Percentiles rank a stretch among this genome's conserved stretches.
These are phyloP conservation scores for Curvularia sp. DNA, from an alignment of 2,329 filamentous ascomycete genomes.

Conservation along the genomic window DNA sequence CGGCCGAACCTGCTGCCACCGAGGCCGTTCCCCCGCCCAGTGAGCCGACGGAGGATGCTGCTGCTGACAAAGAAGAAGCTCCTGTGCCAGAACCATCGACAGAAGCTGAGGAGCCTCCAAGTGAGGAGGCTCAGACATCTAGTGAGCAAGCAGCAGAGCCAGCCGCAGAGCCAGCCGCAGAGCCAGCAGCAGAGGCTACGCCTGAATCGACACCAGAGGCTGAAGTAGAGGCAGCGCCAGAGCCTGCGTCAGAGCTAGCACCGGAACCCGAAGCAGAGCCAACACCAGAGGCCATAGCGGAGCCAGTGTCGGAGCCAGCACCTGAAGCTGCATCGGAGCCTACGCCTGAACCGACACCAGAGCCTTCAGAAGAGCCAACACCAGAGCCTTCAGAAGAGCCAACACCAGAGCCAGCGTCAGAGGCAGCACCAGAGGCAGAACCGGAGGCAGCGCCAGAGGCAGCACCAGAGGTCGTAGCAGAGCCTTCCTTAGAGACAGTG, in stretches of 20 bases:
- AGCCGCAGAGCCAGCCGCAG: too few species aligned
- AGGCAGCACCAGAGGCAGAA: neutral
- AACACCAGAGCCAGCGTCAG: neutral
- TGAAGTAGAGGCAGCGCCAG: neutral
- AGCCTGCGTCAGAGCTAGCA: neutral
- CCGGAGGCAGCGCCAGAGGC: neutral
- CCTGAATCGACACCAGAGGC: neutral
- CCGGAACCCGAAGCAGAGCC: neutral
- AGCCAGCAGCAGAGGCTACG: neutral
- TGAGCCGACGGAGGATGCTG: constrained; percentile 5
- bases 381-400: neutral
- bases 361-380: neutral
- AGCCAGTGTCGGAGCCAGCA: neutral
- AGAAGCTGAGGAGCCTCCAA: neutral
- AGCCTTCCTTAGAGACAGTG: neutral
- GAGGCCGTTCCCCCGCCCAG: constrained; percentile 3
- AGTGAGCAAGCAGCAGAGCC: neutral
- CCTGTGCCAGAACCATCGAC: neutral
- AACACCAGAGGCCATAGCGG: neutral
- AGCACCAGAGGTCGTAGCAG: neutral
- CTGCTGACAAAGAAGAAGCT: neutral
- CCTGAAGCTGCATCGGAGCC: neutral
- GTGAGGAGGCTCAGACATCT: neutral
- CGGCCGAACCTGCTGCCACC: neutral
- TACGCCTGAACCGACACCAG: neutral